Evolutionary conservation across 306 rosid species (phyloP).

Genomic region (Leucaena leucocephala): DNA sequence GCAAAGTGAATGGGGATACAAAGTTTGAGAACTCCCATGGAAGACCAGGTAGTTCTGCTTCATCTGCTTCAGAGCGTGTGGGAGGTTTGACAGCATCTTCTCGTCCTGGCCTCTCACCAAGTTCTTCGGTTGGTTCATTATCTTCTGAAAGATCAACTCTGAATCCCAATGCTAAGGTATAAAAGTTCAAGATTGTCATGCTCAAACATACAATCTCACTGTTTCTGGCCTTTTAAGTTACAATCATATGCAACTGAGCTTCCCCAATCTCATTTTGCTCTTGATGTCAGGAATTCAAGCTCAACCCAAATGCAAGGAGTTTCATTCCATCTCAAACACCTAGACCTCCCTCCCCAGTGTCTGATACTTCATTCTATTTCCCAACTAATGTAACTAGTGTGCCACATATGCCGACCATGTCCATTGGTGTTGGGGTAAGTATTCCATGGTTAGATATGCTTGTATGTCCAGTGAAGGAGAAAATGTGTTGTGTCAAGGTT

Average conservation of each 20-base stretch:
- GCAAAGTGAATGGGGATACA: conserved; percentile 55
- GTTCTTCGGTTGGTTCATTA: conserved; percentile 86
- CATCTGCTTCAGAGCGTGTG: conserved; percentile 59
- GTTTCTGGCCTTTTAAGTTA: conserved; percentile 26
- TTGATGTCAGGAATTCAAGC: conserved; percentile 81
- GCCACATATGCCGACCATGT: conserved; percentile 78
- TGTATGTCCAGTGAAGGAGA: conserved; percentile 11
- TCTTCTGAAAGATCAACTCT: conserved; percentile 80
- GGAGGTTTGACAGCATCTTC: conserved; percentile 52
- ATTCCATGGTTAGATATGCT: neutral
- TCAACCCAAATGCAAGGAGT: conserved; percentile 94
- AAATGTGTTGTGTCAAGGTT: neutral
- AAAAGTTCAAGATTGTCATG: conserved; percentile 25
- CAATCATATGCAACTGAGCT: conserved; percentile 3
- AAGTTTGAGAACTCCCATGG: conserved; percentile 53
- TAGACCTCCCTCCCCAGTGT: conserved; percentile 76
- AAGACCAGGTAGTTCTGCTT: conserved; percentile 63
- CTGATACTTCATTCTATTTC: conserved; percentile 82
- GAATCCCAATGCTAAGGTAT: conserved; percentile 95
- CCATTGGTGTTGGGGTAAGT: conserved; percentile 85
- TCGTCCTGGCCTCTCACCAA: conserved; percentile 76
- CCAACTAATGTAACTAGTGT: conserved; percentile 57
- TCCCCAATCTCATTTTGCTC: conserved; percentile 1
- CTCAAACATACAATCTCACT: neutral
- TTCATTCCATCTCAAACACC: conserved; percentile 72